Conservation (phyloP, 2,329 filamentous ascomycete species). For the Colletotrichum sp. region DNA sequence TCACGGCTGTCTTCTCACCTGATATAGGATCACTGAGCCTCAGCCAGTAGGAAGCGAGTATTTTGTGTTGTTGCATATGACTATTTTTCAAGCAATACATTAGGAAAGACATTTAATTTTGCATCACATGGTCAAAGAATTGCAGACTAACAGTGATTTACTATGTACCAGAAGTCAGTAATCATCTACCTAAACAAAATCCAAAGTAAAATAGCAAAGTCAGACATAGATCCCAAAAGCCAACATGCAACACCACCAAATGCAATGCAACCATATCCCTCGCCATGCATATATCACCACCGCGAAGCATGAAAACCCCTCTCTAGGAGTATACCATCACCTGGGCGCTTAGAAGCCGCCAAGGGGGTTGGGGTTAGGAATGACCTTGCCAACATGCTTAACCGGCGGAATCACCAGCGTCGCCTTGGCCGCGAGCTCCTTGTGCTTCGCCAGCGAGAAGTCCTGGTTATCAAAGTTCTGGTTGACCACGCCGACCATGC, state of each 20-base stretch:
- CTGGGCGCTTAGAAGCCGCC: conserved; percentile 34
- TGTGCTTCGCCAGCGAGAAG: conserved; percentile 41
- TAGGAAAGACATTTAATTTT: no score
- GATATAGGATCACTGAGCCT: no score
- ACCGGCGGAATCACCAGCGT: conserved; percentile 30
- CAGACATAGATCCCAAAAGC: accelerated
- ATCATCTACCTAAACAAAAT: background rate
- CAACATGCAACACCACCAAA: background rate
- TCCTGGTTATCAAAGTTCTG: conserved; percentile 44
- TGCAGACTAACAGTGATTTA: background rate
- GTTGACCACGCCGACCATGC: conserved; percentile 57
- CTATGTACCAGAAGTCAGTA: background rate
- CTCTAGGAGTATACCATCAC: background rate
- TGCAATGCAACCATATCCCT: background rate
- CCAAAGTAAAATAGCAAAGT: no score
- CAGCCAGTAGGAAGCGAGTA: no score
- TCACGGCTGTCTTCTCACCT: no score
- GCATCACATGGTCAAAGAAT: no score
- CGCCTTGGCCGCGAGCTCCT: conserved; percentile 37
- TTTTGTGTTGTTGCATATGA: no score
- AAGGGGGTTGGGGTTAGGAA: conserved; percentile 46
- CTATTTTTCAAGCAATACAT: no score
- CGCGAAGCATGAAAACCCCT: background rate
- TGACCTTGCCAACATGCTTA: conserved; percentile 39
- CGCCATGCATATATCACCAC: accelerated